A percentile compares a stretch with the other conserved stretches of the same genome.
These are phyloP conservation scores for Candida krabiensis DNA, from an alignment of 805 yeast species.

Conservation along the genomic window DNA sequence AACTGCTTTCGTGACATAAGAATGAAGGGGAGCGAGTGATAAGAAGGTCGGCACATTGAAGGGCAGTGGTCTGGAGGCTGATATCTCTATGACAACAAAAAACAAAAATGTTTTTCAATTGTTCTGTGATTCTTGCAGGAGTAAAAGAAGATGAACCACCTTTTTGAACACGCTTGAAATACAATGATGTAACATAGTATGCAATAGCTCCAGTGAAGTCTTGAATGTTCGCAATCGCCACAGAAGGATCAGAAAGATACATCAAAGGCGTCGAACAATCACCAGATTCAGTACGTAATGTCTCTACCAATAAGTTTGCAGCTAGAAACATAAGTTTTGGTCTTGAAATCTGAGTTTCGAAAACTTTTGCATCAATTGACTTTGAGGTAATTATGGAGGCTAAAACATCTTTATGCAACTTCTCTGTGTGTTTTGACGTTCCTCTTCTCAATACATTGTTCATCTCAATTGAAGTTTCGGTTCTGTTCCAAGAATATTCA, in stretches of 20 bases:
- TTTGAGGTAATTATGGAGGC: constrained; percentile 50
- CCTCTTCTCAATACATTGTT: constrained; percentile 90
- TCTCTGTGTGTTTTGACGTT: constrained; percentile 76
- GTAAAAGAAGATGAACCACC: constrained; percentile 58
- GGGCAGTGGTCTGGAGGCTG: constrained; percentile 75
- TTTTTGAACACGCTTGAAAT: constrained; percentile 47
- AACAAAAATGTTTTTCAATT: constrained; percentile 65
- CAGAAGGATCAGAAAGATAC: constrained; percentile 86
- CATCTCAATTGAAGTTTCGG: constrained; percentile 89
- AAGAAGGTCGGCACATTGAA: constrained; percentile 70
- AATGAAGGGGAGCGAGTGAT: constrained; percentile 71
- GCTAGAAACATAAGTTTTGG: constrained; percentile 87
- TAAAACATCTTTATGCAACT: constrained; percentile 66
- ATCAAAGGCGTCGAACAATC: constrained; percentile 73
- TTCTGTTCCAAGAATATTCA: constrained; percentile 73
- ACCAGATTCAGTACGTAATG: constrained; percentile 75
- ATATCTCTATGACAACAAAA: constrained; percentile 77
- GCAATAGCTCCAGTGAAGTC: constrained; percentile 68
- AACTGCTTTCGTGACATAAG: constrained; percentile 68
- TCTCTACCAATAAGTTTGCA: constrained; percentile 76
- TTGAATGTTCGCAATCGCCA: constrained; percentile 65
- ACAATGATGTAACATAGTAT: constrained; percentile 56
- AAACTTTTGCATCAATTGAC: constrained; percentile 41
- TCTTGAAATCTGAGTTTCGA: constrained; percentile 54
- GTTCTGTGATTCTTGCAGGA: constrained; percentile 60